Base-by-base conservation (phyloP, 306 rosid species). In the Lathyrus sativus region DNA sequence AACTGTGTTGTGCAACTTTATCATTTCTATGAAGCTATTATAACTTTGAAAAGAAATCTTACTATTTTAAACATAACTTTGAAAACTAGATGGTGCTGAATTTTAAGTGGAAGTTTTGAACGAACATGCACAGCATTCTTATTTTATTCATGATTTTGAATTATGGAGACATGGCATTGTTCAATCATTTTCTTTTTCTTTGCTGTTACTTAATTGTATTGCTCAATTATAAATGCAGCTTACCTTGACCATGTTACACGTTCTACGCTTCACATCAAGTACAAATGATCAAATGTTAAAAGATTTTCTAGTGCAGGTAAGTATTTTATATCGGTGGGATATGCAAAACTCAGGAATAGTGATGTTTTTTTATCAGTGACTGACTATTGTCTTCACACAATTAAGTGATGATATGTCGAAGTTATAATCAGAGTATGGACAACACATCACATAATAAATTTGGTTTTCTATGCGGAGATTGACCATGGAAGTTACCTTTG, bases 191-290 rank as follows among this genome's bases (percentile, higher is more conserved):
- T 44, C 46, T 70, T 63, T 64, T 49, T 76, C 9, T 72, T 11
- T 43, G 24, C 39, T 35, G 68, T 45, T 71, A 57, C 26, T 24
- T 62, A 44, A 62, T 44, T 65, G 35, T 73, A 64, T 41, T 63
- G 22, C 29, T 69, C 59, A 53, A 46, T 74, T 44, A 72, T 56
- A 67, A 29, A 22, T 79, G 84, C 91, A 93, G 98, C 54, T 93
- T 64, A 90, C 91, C 78, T 82, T 83, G 81, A 90, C 98, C 51
- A 79, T 93, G 90, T 76, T 93, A 69, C 98, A 93, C 41, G 69
- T 88, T 83, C 89, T 90, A 72, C 78, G 84, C 81, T 85, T 90
- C 22, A 72, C 87, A 44, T 82, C 93, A 48, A 76, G 82, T 77
- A 70, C 87, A 11, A 76, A 79, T 57, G 83, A 89, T 59, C 90